Percentiles rank a stretch among this genome's conserved stretches.
phyloP scores from a whole-genome alignment of 1,284 basidiomycete species.

The Peniophora sp. region DNA sequence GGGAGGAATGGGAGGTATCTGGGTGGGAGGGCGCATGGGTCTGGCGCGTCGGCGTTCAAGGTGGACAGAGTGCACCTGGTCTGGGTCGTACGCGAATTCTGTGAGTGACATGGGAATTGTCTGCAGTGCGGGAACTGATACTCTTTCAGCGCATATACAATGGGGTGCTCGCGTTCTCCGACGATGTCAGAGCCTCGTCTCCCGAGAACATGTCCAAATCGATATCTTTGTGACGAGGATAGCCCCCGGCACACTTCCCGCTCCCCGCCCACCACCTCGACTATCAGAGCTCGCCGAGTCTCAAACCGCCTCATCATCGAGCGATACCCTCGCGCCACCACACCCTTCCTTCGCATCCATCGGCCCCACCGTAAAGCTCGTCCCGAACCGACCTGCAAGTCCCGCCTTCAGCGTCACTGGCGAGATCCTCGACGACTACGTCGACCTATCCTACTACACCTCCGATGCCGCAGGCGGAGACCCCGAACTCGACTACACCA shows the following conservation, averaged over 20 bases:
- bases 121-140: background rate
- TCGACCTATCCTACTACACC: constrained; percentile 42
- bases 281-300: constrained; percentile 1
- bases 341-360: constrained; percentile 28
- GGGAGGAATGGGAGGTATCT: constrained; percentile 40
- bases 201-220: constrained; percentile 53
- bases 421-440: constrained; percentile 27
- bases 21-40: constrained; percentile 33
- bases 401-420: constrained; percentile 11
- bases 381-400: background rate
- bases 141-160: constrained; percentile 60
- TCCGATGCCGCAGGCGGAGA: constrained; percentile 23
- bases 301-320: constrained; percentile 2
- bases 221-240: constrained; percentile 75
- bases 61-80: constrained; percentile 68
- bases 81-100: constrained; percentile 80
- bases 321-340: constrained; percentile 32
- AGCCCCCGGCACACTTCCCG: background rate
- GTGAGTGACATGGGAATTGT: constrained; percentile 32
- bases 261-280: too few relatives aligned
- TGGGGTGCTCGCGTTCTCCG: constrained; percentile 74
- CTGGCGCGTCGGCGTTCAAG: constrained; percentile 32
- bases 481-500: constrained; percentile 64
- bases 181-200: constrained; percentile 59
- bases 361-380: background rate